A percentile compares a stretch with the other conserved stretches of the same genome.
Conservation (phyloP, 768 basidiomycete genomes). For the Butyriboletus loyo region DNA sequence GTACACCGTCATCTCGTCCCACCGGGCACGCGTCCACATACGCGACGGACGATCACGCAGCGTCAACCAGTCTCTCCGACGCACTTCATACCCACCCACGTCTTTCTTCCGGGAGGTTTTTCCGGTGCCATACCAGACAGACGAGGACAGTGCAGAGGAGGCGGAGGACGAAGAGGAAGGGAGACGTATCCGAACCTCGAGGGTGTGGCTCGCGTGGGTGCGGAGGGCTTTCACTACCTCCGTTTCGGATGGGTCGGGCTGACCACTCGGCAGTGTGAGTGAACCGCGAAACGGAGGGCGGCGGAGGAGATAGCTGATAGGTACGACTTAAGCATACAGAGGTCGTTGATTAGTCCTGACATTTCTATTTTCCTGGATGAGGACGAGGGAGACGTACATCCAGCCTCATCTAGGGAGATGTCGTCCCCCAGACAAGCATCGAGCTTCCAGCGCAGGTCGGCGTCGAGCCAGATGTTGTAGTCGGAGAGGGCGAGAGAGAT, state of each 20-base stretch:
- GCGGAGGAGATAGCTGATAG: conserved; percentile 54
- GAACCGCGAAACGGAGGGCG: conserved; percentile 29
- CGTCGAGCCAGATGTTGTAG: conserved; percentile 63
- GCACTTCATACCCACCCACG: conserved; percentile 62
- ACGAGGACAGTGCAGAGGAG: conserved; percentile 37
- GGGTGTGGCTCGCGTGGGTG: conserved; percentile 37
- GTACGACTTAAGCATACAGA: conserved; percentile 45
- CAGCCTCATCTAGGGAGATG: conserved; percentile 26
- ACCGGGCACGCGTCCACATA: conserved; percentile 42
- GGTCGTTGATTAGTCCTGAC: background rate
- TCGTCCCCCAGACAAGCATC: conserved; percentile 31
- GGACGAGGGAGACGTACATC: conserved; percentile 44
- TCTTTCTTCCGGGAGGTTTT: conserved; percentile 31
- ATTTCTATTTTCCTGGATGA: background rate
- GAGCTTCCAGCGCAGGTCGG: conserved; percentile 49
- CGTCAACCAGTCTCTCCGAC: conserved; percentile 46
- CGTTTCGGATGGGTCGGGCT: conserved; percentile 36
- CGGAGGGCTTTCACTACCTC: conserved; percentile 59
- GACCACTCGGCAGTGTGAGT: background rate
- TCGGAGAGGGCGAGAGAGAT: conserved; percentile 65
- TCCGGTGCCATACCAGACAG: conserved; percentile 35
- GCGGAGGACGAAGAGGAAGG: too few relatives aligned
- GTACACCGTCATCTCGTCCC: conserved; percentile 67
- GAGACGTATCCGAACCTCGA: conserved; percentile 66
- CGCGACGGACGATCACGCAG: conserved; percentile 19